Conservation (phyloP, 2,329 filamentous ascomycete genomes). For the Chaetomium strumarium region DNA sequence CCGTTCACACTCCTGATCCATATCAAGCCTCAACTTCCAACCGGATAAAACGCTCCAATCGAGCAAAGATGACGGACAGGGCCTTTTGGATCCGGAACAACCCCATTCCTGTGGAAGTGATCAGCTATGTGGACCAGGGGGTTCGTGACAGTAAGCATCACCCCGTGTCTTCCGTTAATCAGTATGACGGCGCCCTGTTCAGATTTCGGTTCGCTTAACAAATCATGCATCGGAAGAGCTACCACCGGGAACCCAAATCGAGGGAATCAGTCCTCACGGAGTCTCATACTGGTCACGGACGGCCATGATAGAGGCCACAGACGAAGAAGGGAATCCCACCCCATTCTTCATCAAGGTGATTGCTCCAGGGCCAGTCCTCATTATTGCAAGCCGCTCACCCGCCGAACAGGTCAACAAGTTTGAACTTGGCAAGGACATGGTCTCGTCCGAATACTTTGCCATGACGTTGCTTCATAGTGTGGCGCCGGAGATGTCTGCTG, state of each 20-base stretch:
- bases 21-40: too few species aligned
- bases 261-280: slow-evolving; percentile 7
- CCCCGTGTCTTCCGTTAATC: neutral
- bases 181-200: neutral
- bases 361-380: neutral
- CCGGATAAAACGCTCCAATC: too few species aligned
- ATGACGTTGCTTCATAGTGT: slow-evolving; percentile 31
- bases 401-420: slow-evolving; percentile 3
- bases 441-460: slow-evolving; percentile 36
- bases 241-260: slow-evolving; percentile 2
- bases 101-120: neutral
- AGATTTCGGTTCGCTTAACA: neutral
- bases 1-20: too few species aligned
- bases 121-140: slow-evolving; percentile 4
- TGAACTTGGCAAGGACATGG: slow-evolving; percentile 25
- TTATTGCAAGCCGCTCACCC: neutral
- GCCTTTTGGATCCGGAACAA: neutral
- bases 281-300: slow-evolving; percentile 11
- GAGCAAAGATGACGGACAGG: neutral
- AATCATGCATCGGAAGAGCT: neutral
- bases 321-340: slow-evolving; percentile 14
- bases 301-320: slow-evolving; percentile 9
- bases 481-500: slow-evolving; percentile 30
- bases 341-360: slow-evolving; percentile 22
- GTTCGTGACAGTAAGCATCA: neutral